Percentiles rank a stretch among this genome's conserved stretches.
Conservation (phyloP, 2,329 filamentous ascomycete species). For the Colletotrichum paranaense region DNA sequence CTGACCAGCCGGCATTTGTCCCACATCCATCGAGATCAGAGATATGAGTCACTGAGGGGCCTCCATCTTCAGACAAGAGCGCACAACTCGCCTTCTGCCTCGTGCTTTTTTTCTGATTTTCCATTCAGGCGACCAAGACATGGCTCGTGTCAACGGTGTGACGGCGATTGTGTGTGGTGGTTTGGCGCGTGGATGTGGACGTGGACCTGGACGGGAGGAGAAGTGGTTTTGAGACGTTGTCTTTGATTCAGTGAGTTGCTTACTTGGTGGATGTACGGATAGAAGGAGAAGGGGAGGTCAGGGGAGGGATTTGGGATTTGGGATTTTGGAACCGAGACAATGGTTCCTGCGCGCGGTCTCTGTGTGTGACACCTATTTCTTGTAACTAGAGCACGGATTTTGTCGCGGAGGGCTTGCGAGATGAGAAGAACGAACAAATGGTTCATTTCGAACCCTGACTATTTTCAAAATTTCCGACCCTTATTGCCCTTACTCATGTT, state of each 20-base stretch:
- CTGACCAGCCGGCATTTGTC: not conserved
- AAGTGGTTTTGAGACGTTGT: not conserved
- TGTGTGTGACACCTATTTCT: not conserved
- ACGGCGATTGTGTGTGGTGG: not conserved
- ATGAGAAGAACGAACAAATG: not conserved
- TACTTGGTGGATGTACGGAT: not conserved
- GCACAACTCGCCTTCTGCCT: not conserved
- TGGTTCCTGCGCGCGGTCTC: not conserved
- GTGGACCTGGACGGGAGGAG: too few relatives aligned
- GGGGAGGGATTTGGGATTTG: not conserved
- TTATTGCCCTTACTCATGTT: not conserved
- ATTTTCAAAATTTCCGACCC: not conserved
- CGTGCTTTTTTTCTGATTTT: not conserved
- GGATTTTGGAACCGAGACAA: not conserved
- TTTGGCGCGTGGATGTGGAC: not conserved
- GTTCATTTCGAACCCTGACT: not conserved
- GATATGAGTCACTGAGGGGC: not conserved
- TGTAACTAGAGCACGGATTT: not conserved
- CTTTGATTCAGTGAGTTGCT: not conserved
- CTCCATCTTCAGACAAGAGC: not conserved
- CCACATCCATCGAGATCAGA: not conserved
- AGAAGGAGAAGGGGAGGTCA: too few relatives aligned
- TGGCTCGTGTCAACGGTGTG: not conserved
- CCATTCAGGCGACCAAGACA: not conserved
- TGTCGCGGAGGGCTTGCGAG: not conserved